Percentiles rank a stretch among this genome's conserved stretches.
These are phyloP conservation scores for Bocquillonia castaneifolia DNA, from an alignment of 441 rosid genomes.

Conservation along the genomic window DNA sequence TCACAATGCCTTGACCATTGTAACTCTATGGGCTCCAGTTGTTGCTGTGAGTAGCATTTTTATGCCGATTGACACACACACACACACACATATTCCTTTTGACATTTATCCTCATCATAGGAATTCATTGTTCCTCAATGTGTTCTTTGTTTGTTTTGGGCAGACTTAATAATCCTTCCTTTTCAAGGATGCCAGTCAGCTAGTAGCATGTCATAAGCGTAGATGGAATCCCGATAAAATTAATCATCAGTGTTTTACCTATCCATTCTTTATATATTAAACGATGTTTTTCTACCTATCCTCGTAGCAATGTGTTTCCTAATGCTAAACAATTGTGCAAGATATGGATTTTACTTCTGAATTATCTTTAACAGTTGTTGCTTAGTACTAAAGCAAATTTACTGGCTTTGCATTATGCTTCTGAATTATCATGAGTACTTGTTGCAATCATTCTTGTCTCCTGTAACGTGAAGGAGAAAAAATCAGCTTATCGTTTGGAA, in stretches of 20 bases:
- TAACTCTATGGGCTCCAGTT: conserved; percentile 90
- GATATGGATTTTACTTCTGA: background rate
- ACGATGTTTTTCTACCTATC: too few species aligned
- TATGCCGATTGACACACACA: too few species aligned
- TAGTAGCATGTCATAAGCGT: background rate
- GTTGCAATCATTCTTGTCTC: background rate
- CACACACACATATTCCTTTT: background rate
- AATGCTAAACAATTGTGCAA: background rate
- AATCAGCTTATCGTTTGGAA: background rate
- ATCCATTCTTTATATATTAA: background rate
- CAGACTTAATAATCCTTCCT: background rate
- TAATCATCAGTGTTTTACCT: background rate
- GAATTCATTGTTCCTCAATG: background rate
- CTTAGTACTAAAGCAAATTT: too few species aligned
- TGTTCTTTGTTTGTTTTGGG: background rate
- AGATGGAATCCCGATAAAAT: background rate
- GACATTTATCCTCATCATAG: background rate
- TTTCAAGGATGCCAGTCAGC: background rate
- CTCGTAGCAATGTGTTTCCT: too few species aligned
- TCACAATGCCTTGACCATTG: conserved; percentile 83
- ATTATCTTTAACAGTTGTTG: background rate
- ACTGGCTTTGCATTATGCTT: background rate
- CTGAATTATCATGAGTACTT: background rate
- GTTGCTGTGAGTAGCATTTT: conserved; percentile 68
- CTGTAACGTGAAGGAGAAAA: background rate